Evolutionary conservation across 1,284 basidiomycete species (phyloP).

Genomic region (Fomitopsis betulina): DNA sequence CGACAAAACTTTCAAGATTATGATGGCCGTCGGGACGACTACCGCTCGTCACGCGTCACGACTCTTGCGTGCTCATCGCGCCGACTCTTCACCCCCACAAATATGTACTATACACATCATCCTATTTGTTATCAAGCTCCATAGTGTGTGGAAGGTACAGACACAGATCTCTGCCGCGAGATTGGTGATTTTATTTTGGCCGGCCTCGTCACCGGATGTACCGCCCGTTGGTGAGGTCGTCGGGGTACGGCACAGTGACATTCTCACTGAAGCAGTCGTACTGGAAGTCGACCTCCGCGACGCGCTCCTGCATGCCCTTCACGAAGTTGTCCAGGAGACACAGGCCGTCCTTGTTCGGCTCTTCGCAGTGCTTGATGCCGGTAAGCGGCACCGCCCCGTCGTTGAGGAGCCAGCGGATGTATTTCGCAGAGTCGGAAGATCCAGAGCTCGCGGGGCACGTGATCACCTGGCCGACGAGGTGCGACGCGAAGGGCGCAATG

Average conservation of each 20-base stretch:
- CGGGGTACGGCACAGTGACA: not conserved
- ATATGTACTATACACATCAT: too few species aligned
- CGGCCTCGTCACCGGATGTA: not conserved
- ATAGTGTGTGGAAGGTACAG: too few species aligned
- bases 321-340: conserved; percentile 18
- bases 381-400: conserved; percentile 59
- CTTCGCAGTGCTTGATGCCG: conserved; percentile 20
- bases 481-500: conserved; percentile 50
- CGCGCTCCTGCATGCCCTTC: conserved; percentile 1
- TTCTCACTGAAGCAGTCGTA: not conserved
- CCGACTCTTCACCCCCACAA: too few species aligned
- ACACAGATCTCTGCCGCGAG: too few species aligned
- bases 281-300: conserved; percentile 1
- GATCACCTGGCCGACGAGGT: conserved; percentile 59
- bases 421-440: conserved; percentile 23
- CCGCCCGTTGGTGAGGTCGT: not conserved
- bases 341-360: conserved; percentile 20
- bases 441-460: conserved; percentile 34
- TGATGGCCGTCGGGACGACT: too few species aligned
- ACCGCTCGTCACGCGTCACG: too few species aligned
- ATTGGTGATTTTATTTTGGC: too few species aligned
- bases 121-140: too few species aligned
- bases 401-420: conserved; percentile 53
- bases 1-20: too few species aligned
- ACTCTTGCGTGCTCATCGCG: too few species aligned